These are phyloP conservation scores for Penstemon newberryi DNA, from an alignment of 257 asterid species.

Conservation along the genomic window DNA sequence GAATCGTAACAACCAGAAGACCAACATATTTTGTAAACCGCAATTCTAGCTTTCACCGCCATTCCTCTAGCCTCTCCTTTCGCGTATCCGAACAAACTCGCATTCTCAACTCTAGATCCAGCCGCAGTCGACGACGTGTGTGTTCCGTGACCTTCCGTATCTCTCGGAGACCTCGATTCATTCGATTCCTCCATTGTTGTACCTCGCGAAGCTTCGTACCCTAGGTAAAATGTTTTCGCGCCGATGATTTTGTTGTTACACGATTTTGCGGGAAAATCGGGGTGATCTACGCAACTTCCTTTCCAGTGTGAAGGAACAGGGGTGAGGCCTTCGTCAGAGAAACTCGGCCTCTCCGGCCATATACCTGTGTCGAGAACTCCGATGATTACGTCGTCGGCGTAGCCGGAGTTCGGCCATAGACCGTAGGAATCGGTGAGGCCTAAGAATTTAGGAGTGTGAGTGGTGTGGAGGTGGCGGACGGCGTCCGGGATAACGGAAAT, in stretches of 20 bases:
- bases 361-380: conserved; percentile 92
- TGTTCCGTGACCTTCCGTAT: conserved; percentile 96
- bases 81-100: conserved; percentile 74
- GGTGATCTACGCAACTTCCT: conserved; percentile 62
- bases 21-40: conserved; percentile 89
- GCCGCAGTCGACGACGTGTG: conserved; percentile 95
- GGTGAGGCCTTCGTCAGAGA: conserved; percentile 70
- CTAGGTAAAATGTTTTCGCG: conserved; percentile 64
- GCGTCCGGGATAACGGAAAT: conserved; percentile 69
- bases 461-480: conserved; percentile 68
- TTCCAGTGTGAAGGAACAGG: conserved; percentile 73
- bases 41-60: conserved; percentile 86
- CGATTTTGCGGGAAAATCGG: conserved; percentile 50
- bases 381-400: conserved; percentile 79
- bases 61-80: conserved; percentile 88
- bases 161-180: conserved; percentile 68
- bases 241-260: conserved; percentile 84
- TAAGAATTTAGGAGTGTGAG: conserved; percentile 73
- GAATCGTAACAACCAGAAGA: conserved; percentile 73
- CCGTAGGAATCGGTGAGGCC: conserved; percentile 72
- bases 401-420: conserved; percentile 79
- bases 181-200: conserved; percentile 41
- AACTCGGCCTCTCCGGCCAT: conserved; percentile 92
- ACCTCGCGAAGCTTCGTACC: conserved; percentile 52
- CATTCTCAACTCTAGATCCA: conserved; percentile 69